Conservation (phyloP, 2,329 filamentous ascomycete species). For the Drechslera avenae region DNA sequence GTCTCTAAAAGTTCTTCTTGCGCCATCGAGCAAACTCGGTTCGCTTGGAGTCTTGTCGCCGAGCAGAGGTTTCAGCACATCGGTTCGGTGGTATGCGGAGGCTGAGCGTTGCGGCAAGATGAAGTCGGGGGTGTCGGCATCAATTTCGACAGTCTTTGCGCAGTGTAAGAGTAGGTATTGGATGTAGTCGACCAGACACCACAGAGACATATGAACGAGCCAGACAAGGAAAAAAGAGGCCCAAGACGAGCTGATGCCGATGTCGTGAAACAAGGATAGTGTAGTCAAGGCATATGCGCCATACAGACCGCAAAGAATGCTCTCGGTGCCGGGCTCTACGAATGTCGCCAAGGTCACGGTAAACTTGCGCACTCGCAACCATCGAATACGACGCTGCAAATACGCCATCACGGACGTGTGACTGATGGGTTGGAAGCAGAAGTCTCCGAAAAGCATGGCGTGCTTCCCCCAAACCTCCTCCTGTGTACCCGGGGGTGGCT, state of each 20-base stretch:
- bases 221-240: constrained; percentile 67
- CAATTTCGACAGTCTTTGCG: constrained; percentile 70
- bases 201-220: constrained; percentile 66
- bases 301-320: constrained; percentile 80
- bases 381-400: constrained; percentile 79
- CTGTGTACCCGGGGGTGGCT: constrained; percentile 30
- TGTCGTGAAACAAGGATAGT: constrained; percentile 64
- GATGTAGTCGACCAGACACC: constrained; percentile 77
- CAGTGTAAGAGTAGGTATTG: constrained; percentile 77
- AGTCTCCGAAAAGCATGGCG: constrained; percentile 79
- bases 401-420: constrained; percentile 80
- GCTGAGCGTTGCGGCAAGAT: constrained; percentile 56
- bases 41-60: constrained; percentile 14
- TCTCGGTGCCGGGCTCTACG: constrained; percentile 91
- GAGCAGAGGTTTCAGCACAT: constrained; percentile 30
- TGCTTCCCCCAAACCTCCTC: constrained; percentile 70
- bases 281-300: constrained; percentile 80
- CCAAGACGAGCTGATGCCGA: constrained; percentile 70
- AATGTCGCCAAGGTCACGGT: constrained; percentile 87
- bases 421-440: constrained; percentile 87
- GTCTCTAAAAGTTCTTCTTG: constrained; percentile 63
- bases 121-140: constrained; percentile 76
- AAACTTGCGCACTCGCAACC: constrained; percentile 93
- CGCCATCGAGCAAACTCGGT: constrained; percentile 39
- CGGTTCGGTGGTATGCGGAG: constrained; percentile 40